These are phyloP conservation scores for Hyaloscypha finlandica DNA, from an alignment of 495 filamentous ascomycete species.

Conservation along the genomic window DNA sequence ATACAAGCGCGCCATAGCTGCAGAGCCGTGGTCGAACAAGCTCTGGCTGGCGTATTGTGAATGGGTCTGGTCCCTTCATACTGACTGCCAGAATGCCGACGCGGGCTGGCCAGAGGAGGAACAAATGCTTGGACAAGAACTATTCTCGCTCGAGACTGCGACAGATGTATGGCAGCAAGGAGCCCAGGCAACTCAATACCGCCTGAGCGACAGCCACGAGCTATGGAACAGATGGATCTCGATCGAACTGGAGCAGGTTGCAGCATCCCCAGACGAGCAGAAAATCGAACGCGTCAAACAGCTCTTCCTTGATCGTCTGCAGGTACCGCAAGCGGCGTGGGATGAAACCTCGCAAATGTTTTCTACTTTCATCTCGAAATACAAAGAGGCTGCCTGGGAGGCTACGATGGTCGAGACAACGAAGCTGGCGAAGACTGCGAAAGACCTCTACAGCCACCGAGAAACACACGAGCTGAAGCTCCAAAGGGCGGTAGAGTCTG, in stretches of 20 bases:
- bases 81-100: constrained; percentile 58
- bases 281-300: constrained; percentile 65
- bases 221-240: constrained; percentile 87
- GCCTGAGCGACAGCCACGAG: constrained; percentile 79
- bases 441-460: constrained; percentile 65
- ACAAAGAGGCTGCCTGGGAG: constrained; percentile 76
- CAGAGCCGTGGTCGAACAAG: constrained; percentile 80
- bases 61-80: constrained; percentile 77
- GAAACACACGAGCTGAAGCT: constrained; percentile 73
- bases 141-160: constrained; percentile 77
- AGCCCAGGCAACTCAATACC: constrained; percentile 75
- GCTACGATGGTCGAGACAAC: constrained; percentile 73
- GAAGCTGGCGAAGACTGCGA: constrained; percentile 63
- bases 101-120: constrained; percentile 76
- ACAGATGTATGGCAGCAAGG: constrained; percentile 79
- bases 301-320: constrained; percentile 73
- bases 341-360: constrained; percentile 81
- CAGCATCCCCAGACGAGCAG: constrained; percentile 54
- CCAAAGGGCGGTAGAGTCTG: constrained; percentile 55
- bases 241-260: constrained; percentile 55
- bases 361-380: constrained; percentile 76
- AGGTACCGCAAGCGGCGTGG: constrained; percentile 81
- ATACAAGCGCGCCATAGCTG: constrained; percentile 74
- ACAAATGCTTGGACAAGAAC: constrained; percentile 67
- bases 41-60: constrained; percentile 90